Percentiles rank a stretch among this genome's conserved stretches.
Evolutionary conservation across 2,329 filamentous ascomycete species (phyloP).

Genomic region (Akanthomyces uredinophilus): DNA sequence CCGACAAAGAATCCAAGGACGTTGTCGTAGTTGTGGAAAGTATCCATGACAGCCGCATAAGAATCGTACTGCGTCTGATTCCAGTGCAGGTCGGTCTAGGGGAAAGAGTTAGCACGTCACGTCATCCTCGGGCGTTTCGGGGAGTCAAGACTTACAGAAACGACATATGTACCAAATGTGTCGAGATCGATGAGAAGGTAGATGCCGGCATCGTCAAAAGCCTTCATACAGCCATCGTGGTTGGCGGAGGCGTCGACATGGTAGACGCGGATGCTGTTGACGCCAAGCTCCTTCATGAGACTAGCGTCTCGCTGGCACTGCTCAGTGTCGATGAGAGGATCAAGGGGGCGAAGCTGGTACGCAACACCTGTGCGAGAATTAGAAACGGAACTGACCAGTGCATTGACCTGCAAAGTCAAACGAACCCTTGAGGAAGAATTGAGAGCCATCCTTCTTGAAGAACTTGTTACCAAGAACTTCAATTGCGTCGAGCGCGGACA

Average conservation of each 20-base stretch:
- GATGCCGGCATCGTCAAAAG: conserved; percentile 74
- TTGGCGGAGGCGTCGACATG: conserved; percentile 69
- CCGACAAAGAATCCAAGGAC: conserved; percentile 80
- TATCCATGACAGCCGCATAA: conserved; percentile 69
- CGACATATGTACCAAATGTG: conserved; percentile 64
- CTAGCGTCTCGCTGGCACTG: conserved; percentile 73
- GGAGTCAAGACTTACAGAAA: conserved; percentile 39
- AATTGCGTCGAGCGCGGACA: conserved; percentile 43
- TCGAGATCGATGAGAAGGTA: conserved; percentile 83
- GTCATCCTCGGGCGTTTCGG: background rate
- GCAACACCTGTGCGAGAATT: conserved; percentile 56
- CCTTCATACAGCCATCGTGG: conserved; percentile 76
- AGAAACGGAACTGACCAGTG: background rate
- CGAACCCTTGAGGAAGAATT: conserved; percentile 79
- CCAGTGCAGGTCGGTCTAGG: conserved; percentile 60
- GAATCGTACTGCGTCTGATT: conserved; percentile 63
- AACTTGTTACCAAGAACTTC: conserved; percentile 71
- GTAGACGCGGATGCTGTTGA: conserved; percentile 83
- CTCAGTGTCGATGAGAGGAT: conserved; percentile 69
- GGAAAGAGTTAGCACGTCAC: conserved; percentile 16
- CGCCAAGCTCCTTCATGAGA: conserved; percentile 74
- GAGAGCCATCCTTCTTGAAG: conserved; percentile 72
- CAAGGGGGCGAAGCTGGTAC: conserved; percentile 59
- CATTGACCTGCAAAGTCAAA: background rate
- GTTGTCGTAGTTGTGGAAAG: conserved; percentile 73